Conservation (phyloP, 768 basidiomycete genomes). For the Boletus vinaceobasis region DNA sequence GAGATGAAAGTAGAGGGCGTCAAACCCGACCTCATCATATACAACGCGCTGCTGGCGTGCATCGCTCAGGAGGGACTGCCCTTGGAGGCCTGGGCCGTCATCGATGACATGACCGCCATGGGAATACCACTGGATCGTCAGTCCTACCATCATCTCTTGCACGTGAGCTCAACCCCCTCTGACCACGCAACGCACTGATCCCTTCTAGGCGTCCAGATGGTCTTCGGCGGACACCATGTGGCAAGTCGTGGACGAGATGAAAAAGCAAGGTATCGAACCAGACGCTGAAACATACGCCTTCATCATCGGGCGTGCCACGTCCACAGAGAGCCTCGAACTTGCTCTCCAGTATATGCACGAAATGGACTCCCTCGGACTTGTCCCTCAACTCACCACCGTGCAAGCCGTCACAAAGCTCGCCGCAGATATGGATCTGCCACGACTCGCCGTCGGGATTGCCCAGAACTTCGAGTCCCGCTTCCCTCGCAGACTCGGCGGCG, state of each 20-base stretch:
- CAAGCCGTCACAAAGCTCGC: slow-evolving; percentile 53
- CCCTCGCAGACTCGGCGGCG: slow-evolving; percentile 48
- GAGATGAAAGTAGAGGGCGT: slow-evolving; percentile 58
- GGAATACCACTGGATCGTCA: slow-evolving; percentile 47
- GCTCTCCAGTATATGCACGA: slow-evolving; percentile 59
- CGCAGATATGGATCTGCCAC: slow-evolving; percentile 50
- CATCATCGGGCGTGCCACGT: slow-evolving; percentile 47
- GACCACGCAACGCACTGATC: slow-evolving; percentile 6
- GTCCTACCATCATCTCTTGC: slow-evolving; percentile 58
- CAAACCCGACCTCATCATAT: slow-evolving; percentile 52
- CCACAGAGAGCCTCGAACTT: slow-evolving; percentile 57
- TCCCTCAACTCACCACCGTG: slow-evolving; percentile 47
- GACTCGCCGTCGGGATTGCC: slow-evolving; percentile 72
- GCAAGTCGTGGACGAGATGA: slow-evolving; percentile 56
- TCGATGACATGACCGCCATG: slow-evolving; percentile 62
- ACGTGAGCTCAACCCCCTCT: slow-evolving; percentile 39
- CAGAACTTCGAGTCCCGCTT: slow-evolving; percentile 54
- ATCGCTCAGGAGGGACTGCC: slow-evolving; percentile 41
- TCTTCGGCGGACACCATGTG: slow-evolving; percentile 39
- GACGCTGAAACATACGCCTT: slow-evolving; percentile 51
- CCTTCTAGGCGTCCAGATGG: slow-evolving; percentile 44
- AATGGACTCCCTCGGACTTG: slow-evolving; percentile 51
- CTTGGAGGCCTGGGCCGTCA: slow-evolving; percentile 58
- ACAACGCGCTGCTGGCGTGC: slow-evolving; percentile 54
- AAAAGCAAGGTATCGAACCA: slow-evolving; percentile 44